These are phyloP conservation scores for Plasmodium relictum DNA, from an alignment of 169 alveolate species.

Conservation along the genomic window DNA sequence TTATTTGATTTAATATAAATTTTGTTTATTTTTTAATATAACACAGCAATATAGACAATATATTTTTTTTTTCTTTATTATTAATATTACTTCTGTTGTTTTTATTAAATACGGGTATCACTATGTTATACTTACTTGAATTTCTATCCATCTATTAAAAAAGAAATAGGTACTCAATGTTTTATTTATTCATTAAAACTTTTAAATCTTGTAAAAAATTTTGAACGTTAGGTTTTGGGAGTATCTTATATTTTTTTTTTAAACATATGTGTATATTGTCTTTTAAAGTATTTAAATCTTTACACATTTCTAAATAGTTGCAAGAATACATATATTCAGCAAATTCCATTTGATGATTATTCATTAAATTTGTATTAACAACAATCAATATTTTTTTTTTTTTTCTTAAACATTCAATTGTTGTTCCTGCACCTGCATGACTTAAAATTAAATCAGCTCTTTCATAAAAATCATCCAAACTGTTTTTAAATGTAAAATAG, in stretches of 20 bases:
- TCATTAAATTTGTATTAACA: slow-evolving; percentile 86
- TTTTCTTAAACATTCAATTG: slow-evolving; percentile 85
- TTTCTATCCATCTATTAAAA: background rate
- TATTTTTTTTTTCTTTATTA: background rate
- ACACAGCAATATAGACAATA: background rate
- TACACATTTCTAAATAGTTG: slow-evolving; percentile 69
- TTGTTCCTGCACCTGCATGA: slow-evolving; percentile 92
- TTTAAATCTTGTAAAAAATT: slow-evolving; percentile 29
- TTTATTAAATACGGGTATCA: too few species aligned
- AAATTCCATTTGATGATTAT: slow-evolving; percentile 89
- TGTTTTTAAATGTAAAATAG: slow-evolving; percentile 76
- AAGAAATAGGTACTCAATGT: background rate
- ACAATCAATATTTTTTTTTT: slow-evolving; percentile 87
- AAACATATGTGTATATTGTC: slow-evolving; percentile 53
- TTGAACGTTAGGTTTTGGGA: slow-evolving; percentile 48
- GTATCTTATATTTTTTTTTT: slow-evolving; percentile 29
- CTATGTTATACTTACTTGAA: too few species aligned
- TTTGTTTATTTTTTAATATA: too few species aligned
- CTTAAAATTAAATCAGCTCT: slow-evolving; percentile 86
- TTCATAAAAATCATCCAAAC: slow-evolving; percentile 77
- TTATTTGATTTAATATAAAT: too few species aligned
- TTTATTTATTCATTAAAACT: slow-evolving; percentile 10
- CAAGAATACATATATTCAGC: slow-evolving; percentile 73
- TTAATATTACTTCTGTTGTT: background rate
- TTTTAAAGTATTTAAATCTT: slow-evolving; percentile 32